Evolutionary conservation across 495 filamentous ascomycete genomes (phyloP).

Genomic region (Sporormia fimetaria): DNA sequence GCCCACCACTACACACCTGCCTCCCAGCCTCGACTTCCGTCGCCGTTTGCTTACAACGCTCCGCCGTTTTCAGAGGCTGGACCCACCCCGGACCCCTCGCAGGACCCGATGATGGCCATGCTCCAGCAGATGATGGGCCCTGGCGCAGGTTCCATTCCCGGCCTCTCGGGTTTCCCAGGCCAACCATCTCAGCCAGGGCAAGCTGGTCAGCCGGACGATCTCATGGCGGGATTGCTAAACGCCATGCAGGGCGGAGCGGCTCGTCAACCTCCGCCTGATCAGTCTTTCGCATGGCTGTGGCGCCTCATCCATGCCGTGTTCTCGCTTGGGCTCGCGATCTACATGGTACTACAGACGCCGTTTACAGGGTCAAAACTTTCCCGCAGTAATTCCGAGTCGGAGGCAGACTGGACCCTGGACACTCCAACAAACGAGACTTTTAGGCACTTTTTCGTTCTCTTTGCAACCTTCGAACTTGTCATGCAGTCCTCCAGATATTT

Average conservation of each 20-base stretch:
- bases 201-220: conserved; percentile 28
- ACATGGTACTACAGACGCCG: conserved; percentile 52
- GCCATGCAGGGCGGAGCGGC: conserved; percentile 30
- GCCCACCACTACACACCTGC: conserved; percentile 43
- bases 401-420: conserved; percentile 17
- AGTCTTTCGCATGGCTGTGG: conserved; percentile 52
- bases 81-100: conserved; percentile 29
- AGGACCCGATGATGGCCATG: conserved; percentile 52
- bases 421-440: conserved; percentile 21
- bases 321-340: conserved; percentile 57
- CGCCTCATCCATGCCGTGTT: conserved; percentile 65
- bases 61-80: conserved; percentile 9
- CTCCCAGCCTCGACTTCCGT: conserved; percentile 18
- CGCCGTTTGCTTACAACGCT: conserved; percentile 25
- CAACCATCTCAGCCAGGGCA: conserved; percentile 27
- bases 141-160: conserved; percentile 31
- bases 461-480: conserved; percentile 68
- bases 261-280: conserved; percentile 29
- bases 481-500: conserved; percentile 57
- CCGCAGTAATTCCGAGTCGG: conserved; percentile 32
- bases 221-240: conserved; percentile 34
- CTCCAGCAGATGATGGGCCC: conserved; percentile 49
- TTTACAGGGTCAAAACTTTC: conserved; percentile 42
- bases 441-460: conserved; percentile 52
- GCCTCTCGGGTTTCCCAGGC: conserved; percentile 25